A percentile compares a stretch with the other conserved stretches of the same genome.
Conservation (phyloP, 495 filamentous ascomycete species). For the Chaetomium cochliodes region DNA sequence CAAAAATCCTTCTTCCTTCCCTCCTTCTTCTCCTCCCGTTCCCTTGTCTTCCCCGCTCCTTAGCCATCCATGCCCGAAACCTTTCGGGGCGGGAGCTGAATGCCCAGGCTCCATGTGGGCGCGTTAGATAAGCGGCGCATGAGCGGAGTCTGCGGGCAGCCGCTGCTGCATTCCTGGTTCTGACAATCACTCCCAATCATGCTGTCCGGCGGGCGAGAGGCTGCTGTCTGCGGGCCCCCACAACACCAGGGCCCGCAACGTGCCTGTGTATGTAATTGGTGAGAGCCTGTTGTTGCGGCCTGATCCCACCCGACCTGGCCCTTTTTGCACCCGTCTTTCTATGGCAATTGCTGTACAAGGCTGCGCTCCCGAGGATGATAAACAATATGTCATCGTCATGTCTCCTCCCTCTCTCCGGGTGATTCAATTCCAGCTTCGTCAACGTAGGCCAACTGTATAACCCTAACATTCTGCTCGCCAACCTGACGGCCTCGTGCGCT, state of each 20-base stretch:
- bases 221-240: neutral
- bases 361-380: neutral
- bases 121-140: too few relatives aligned
- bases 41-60: too few relatives aligned
- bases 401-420: neutral
- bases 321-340: slow-evolving; percentile 1
- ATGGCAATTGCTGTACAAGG: neutral
- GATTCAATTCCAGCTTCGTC: neutral
- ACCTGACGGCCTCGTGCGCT: too few relatives aligned
- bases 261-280: neutral
- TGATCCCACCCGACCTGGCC: neutral
- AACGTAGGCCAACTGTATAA: neutral
- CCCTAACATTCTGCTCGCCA: too few relatives aligned
- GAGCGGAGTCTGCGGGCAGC: too few relatives aligned
- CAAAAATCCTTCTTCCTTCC: too few relatives aligned
- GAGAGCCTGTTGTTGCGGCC: neutral
- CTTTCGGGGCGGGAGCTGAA: too few relatives aligned
- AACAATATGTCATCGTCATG: too few relatives aligned
- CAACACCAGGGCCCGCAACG: neutral
- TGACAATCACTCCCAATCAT: slow-evolving; percentile 9
- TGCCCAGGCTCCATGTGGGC: too few relatives aligned
- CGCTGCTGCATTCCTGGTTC: too few relatives aligned
- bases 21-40: too few relatives aligned
- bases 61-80: too few relatives aligned
- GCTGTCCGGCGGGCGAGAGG: neutral